Evolutionary conservation across 108 stramenopile genomes (phyloP).

Genomic region (Fistulifera solaris): DNA sequence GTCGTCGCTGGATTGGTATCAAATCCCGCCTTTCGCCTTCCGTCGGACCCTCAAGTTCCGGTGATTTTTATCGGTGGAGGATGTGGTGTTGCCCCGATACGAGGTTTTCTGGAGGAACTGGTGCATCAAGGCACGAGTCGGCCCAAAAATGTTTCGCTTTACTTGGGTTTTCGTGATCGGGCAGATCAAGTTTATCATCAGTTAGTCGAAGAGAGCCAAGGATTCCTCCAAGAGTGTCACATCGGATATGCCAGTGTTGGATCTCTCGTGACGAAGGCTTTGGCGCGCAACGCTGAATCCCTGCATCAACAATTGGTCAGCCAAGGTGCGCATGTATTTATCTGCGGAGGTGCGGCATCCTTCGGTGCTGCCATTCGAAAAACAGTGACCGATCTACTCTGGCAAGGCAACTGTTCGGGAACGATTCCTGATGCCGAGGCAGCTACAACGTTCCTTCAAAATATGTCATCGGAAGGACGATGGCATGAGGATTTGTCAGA

Average conservation of each 20-base stretch:
- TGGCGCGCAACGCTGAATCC: slow-evolving; percentile 18
- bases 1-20: slow-evolving; percentile 20
- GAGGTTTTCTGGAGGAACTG: slow-evolving; percentile 56
- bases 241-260: slow-evolving; percentile 12
- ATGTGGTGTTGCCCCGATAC: slow-evolving; percentile 63
- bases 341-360: slow-evolving; percentile 57
- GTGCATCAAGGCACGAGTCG: slow-evolving; percentile 14
- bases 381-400: slow-evolving; percentile 36
- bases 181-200: slow-evolving; percentile 47
- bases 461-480: slow-evolving; percentile 30
- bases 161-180: slow-evolving; percentile 50
- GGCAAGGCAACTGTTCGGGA: slow-evolving; percentile 27
- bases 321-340: slow-evolving; percentile 37
- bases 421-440: slow-evolving; percentile 15
- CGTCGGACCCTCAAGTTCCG: slow-evolving; percentile 30
- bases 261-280: slow-evolving; percentile 22
- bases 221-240: slow-evolving; percentile 29
- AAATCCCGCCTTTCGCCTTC: slow-evolving; percentile 65
- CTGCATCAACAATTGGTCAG: slow-evolving; percentile 25
- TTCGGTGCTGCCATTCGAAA: slow-evolving; percentile 56
- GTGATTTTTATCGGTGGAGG: slow-evolving; percentile 63
- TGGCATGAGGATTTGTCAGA: slow-evolving; percentile 49
- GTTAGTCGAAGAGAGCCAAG: slow-evolving; percentile 25
- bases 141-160: slow-evolving; percentile 21
- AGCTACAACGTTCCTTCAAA: slow-evolving; percentile 41